phyloP scores from a whole-genome alignment of 192 early-diverging fungal genomes.

The Pecoramyces ruminantium region DNA sequence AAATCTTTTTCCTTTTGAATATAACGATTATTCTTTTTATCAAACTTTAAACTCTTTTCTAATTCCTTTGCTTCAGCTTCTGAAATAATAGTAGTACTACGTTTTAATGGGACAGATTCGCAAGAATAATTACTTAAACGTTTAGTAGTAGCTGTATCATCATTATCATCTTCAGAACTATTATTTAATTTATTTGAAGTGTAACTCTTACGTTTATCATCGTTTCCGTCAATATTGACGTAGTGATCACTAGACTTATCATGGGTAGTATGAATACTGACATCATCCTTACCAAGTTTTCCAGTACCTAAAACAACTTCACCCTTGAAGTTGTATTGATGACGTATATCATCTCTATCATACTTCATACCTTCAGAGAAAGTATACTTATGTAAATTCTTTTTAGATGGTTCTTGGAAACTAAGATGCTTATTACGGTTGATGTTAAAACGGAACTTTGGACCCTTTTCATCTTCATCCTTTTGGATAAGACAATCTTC shows the following conservation, averaged over 20 bases:
- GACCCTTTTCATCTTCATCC: neutral
- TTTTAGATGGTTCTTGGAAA: neutral
- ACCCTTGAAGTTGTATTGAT: neutral
- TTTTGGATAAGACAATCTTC: neutral
- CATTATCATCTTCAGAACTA: neutral
- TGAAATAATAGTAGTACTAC: neutral
- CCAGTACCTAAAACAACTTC: neutral
- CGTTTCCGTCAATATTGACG: neutral
- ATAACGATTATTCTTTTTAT: neutral
- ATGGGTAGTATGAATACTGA: neutral
- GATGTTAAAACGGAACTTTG: too few species aligned
- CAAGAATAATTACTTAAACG: neutral
- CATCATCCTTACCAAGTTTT: neutral
- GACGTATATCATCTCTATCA: neutral
- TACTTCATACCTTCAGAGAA: neutral
- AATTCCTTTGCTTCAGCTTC: neutral
- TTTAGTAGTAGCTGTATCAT: neutral
- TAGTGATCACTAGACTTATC: neutral
- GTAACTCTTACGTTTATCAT: too few species aligned
- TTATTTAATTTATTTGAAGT: too few species aligned
- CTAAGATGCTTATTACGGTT: neutral
- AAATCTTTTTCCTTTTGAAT: neutral
- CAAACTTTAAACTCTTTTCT: neutral
- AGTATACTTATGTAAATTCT: neutral
- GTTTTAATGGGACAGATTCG: neutral